A percentile compares a stretch with the other conserved stretches of the same genome.
These are phyloP conservation scores for Lipomyces starkeyi DNA, from an alignment of 805 yeast species.

Conservation along the genomic window DNA sequence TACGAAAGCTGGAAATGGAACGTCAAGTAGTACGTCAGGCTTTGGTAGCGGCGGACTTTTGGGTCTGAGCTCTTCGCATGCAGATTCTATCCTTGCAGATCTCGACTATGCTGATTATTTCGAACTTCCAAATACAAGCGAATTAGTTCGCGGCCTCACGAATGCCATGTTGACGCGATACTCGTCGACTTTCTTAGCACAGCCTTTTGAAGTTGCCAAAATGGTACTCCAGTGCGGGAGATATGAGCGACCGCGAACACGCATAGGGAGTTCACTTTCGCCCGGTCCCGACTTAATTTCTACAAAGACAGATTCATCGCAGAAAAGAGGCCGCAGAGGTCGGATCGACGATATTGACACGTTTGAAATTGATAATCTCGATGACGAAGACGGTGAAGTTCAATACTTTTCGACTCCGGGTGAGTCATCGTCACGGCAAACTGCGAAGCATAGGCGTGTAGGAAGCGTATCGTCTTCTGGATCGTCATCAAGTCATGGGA, in stretches of 20 bases:
- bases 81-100: slow-evolving; percentile 32
- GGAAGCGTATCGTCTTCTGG: slow-evolving; percentile 19
- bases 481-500: slow-evolving; percentile 3
- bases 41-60: not conserved
- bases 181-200: slow-evolving; percentile 69
- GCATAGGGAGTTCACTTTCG: slow-evolving; percentile 3
- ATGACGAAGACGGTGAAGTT: slow-evolving; percentile 35
- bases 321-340: slow-evolving; percentile 36
- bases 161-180: slow-evolving; percentile 60
- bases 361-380: slow-evolving; percentile 24
- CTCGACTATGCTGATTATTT: slow-evolving; percentile 40
- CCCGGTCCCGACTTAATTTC: slow-evolving; percentile 13
- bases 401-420: slow-evolving; percentile 36
- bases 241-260: slow-evolving; percentile 28
- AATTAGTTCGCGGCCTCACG: slow-evolving; percentile 24
- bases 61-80: slow-evolving; percentile 7
- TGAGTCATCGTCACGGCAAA: slow-evolving; percentile 20
- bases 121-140: slow-evolving; percentile 34
- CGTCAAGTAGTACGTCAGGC: not conserved
- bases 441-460: slow-evolving; percentile 10
- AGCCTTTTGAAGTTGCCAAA: slow-evolving; percentile 87
- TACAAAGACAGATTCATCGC: slow-evolving; percentile 30
- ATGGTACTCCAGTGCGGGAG: slow-evolving; percentile 81
- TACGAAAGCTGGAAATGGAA: slow-evolving; percentile 12
- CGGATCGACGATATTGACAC: slow-evolving; percentile 29